A percentile compares a stretch with the other conserved stretches of the same genome.
phyloP scores from a whole-genome alignment of 805 yeast species.

The Candida sphagnicola region DNA sequence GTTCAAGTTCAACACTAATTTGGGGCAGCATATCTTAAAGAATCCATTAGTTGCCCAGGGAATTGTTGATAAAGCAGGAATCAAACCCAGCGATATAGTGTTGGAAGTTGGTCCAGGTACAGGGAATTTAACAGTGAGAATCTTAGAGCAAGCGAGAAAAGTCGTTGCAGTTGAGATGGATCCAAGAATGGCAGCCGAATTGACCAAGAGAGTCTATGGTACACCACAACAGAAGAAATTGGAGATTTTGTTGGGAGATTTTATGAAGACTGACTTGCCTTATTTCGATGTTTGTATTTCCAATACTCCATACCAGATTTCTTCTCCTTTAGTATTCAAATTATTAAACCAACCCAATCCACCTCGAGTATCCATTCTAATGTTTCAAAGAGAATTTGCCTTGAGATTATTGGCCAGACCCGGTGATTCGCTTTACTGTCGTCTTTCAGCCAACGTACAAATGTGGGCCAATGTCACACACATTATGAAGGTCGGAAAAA shows the following conservation, averaged over 20 bases:
- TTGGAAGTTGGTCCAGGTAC: constrained; percentile 99
- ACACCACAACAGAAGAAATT: constrained; percentile 90
- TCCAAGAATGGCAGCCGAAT: constrained; percentile 99
- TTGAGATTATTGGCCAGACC: constrained; percentile 90
- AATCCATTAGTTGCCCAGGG: constrained; percentile 98
- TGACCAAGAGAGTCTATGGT: constrained; percentile 95
- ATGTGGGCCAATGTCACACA: constrained; percentile 99
- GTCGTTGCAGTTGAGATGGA: constrained; percentile 98
- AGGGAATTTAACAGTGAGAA: constrained; percentile 92
- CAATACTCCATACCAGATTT: constrained; percentile 96
- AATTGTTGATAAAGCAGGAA: constrained; percentile 92
- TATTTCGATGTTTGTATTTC: constrained; percentile 95
- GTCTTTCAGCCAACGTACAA: constrained; percentile 94
- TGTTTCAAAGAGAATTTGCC: constrained; percentile 98
- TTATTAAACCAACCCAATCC: constrained; percentile 87
- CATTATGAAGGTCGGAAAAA: constrained; percentile 96
- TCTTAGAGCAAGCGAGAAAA: constrained; percentile 85
- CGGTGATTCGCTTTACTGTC: constrained; percentile 90
- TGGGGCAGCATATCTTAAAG: constrained; percentile 95
- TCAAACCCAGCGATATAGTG: constrained; percentile 88
- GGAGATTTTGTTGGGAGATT: constrained; percentile 91
- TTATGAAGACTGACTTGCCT: constrained; percentile 92
- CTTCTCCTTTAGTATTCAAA: constrained; percentile 94
- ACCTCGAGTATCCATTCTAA: constrained; percentile 89
- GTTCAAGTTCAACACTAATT: constrained; percentile 93